Evolutionary conservation across 805 yeast species (phyloP).

Genomic region (Barnettozyma botsteinii): DNA sequence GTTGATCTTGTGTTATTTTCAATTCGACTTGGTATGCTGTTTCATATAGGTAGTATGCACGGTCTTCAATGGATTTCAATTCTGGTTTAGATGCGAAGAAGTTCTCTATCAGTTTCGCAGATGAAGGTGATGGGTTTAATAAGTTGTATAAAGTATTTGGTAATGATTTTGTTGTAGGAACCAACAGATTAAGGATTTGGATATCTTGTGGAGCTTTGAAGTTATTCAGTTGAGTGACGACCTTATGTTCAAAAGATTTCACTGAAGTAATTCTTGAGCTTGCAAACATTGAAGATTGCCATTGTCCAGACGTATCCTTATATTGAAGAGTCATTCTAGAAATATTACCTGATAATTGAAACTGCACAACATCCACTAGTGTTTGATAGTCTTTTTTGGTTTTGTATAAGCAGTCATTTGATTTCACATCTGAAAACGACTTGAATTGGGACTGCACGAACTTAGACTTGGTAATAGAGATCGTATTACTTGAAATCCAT

Average conservation of each 20-base stretch:
- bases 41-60: constrained; percentile 12
- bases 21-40: constrained; percentile 8
- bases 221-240: background rate
- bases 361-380: background rate
- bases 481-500: background rate
- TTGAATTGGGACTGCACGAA: background rate
- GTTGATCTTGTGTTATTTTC: constrained; percentile 4
- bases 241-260: constrained; percentile 2
- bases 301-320: background rate
- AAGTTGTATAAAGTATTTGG: constrained; percentile 1
- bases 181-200: constrained; percentile 1
- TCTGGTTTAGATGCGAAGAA: background rate
- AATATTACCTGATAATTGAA: background rate
- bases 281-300: background rate
- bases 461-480: background rate
- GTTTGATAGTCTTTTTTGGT: background rate
- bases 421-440: background rate
- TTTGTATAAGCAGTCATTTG: background rate
- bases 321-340: background rate
- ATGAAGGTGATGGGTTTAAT: background rate
- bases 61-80: background rate
- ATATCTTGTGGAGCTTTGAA: background rate
- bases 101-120: background rate
- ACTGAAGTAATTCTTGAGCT: background rate
- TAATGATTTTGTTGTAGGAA: constrained; percentile 6